These are phyloP conservation scores for Cyberlindnera xishuangbannaensis DNA, from an alignment of 805 yeast species.

Conservation along the genomic window DNA sequence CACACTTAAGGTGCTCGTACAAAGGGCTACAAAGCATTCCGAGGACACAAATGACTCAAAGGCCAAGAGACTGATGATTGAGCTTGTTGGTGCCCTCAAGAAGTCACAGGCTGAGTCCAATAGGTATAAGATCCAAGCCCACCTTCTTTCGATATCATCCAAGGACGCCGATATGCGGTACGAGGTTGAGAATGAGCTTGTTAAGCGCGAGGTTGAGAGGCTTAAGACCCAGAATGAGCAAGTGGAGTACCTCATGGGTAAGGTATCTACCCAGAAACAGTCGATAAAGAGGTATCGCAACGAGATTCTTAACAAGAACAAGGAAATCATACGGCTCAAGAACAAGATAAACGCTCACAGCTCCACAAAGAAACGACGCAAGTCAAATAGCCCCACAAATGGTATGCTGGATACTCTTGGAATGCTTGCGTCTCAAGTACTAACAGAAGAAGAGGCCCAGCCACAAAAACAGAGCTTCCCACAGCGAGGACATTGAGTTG, in stretches of 20 bases:
- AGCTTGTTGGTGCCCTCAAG: conserved; percentile 19
- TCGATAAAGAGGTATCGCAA: conserved; percentile 40
- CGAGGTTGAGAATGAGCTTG: conserved; percentile 42
- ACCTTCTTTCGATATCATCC: conserved; percentile 37
- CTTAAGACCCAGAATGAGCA: conserved; percentile 29
- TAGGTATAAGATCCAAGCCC: conserved; percentile 31
- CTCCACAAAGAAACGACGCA: conserved; percentile 11
- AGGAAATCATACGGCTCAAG: conserved; percentile 36
- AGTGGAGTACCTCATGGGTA: conserved; percentile 30
- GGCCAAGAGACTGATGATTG: conserved; percentile 11
- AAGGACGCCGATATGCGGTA: conserved; percentile 39
- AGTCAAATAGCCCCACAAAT: conserved; percentile 10
- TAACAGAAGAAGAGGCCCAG: conserved; percentile 31
- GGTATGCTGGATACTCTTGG: conserved; percentile 45
- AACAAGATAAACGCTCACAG: conserved; percentile 8
- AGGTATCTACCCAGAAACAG: conserved; percentile 35
- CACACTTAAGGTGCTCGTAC: background rate
- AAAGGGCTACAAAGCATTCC: background rate
- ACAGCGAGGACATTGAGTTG: too few relatives aligned
- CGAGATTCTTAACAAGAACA: conserved; percentile 38
- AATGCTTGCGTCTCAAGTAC: conserved; percentile 47
- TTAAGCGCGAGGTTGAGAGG: conserved; percentile 41
- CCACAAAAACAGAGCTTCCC: too few relatives aligned
- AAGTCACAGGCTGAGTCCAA: conserved; percentile 27
- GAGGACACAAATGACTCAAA: conserved; percentile 6